Evolutionary conservation across 345 rosid species (phyloP), one percentile per base, ranked within the genome.

Genomic region (sweet orange (Citrus sinensis)): DNA sequence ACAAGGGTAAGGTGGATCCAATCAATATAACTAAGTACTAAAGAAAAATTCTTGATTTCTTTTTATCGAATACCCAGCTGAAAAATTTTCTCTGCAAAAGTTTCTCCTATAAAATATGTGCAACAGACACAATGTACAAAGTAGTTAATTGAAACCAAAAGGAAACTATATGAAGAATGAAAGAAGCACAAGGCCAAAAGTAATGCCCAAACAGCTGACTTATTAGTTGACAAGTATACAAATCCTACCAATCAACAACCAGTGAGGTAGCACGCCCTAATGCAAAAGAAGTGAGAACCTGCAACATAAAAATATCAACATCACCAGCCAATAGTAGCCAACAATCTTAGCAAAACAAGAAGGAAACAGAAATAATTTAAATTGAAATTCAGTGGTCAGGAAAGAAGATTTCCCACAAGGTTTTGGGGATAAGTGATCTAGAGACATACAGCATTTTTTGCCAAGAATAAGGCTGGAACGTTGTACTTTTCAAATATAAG

Each of bases 201-300:
- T 40, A 73, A 24, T 32, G 56, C 74, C 30, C 32, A 30, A 66
- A 60, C 30, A 73, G 32, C 24, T 13, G 14, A 59, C 9, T 58
- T 30, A 9, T 68, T 66, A 29, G 16, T n/a, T 39, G 11, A 34
- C 24, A 73, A 51, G 49, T 13, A 80, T 9, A 81, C 34, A 74
- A 42, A 61, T 19, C 85, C 63, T 85, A 95, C 97, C 97, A 82
- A 84, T 97, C 99, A 79, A 97, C 98, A 78, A 97, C 99, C 69
- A 97, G 84, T n/a, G 98, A 91, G 69, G 99, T 94, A 27, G 99
- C 93, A 62, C 99, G 99, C 20, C 99, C 99, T 80, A 97, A 90
- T 49, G 99, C 98, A 88, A 96, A 96, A 67, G 99, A 96, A 22
- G 98, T 94, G 80, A 97, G 94, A 79, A 97, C 98, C 98, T 95